A percentile compares a stretch with the other conserved stretches of the same genome.
Conservation (phyloP, 116 monocot species). For the Trichopus zeylanicus region DNA sequence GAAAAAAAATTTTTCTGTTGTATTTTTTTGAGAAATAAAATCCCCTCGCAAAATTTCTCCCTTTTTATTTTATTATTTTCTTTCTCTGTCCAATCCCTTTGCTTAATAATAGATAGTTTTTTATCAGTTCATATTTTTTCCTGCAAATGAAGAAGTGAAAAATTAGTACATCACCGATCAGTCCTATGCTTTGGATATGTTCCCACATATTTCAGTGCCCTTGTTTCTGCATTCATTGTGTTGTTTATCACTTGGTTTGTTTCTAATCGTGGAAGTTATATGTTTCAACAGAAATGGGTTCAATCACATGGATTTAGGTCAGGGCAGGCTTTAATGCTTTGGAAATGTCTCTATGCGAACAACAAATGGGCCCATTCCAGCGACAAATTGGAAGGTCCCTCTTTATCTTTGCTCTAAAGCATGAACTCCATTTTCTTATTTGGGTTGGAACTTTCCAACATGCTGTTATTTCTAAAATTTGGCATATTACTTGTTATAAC, state of each 20-base stretch:
- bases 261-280: not conserved
- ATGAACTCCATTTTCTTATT: not conserved
- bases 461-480: not conserved
- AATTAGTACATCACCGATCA: too few species aligned
- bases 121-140: too few species aligned
- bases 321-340: constrained; percentile 88
- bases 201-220: too few species aligned
- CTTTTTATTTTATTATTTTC: too few species aligned
- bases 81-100: too few species aligned
- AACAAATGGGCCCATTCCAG: constrained; percentile 64
- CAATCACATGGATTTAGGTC: constrained; percentile 78
- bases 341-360: constrained; percentile 89
- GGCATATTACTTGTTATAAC: too few species aligned
- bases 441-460: not conserved
- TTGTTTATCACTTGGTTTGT: not conserved
- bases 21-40: too few species aligned
- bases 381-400: constrained; percentile 71
- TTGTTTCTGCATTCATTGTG: not conserved
- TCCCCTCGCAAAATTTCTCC: too few species aligned
- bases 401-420: not conserved
- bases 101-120: too few species aligned
- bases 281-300: constrained; percentile 78
- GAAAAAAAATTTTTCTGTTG: too few species aligned
- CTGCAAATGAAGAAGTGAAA: too few species aligned
- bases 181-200: too few species aligned